Evolutionary conservation across 805 yeast species (phyloP).

Genomic region (Wickerhamiella azymoides): DNA sequence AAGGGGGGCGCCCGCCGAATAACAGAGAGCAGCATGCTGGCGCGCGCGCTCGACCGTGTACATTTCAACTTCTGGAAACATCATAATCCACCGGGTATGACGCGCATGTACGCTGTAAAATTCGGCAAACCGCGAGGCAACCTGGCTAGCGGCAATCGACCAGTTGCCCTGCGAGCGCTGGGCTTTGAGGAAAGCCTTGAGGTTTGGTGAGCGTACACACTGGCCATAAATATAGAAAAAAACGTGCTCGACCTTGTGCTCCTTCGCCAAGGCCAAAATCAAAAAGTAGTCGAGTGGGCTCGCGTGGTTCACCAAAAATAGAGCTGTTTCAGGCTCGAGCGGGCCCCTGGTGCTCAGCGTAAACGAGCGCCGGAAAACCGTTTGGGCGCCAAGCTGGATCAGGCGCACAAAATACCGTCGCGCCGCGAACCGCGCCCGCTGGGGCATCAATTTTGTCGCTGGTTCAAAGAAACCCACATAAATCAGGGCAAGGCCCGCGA

Average conservation of each 20-base stretch:
- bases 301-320: constrained; percentile 42
- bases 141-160: constrained; percentile 13
- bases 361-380: constrained; percentile 1
- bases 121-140: constrained; percentile 11
- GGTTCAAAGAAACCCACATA: background rate
- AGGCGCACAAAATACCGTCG: constrained; percentile 4
- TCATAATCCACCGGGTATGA: constrained; percentile 36
- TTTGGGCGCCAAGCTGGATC: background rate
- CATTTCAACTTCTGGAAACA: constrained; percentile 73
- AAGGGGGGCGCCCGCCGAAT: constrained; percentile 45
- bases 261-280: constrained; percentile 27
- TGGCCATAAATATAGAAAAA: constrained; percentile 26
- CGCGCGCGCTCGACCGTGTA: constrained; percentile 20
- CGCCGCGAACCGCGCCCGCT: background rate
- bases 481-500: background rate
- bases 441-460: background rate
- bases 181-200: constrained; percentile 11
- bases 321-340: constrained; percentile 23
- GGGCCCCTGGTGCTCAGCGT: constrained; percentile 10
- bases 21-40: constrained; percentile 42
- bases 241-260: constrained; percentile 25
- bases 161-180: constrained; percentile 21
- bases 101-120: constrained; percentile 12
- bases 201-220: constrained; percentile 17
- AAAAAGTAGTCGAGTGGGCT: constrained; percentile 54